Base-by-base conservation (phyloP, 1,139 yeast genomes). In the Taphrina betulina region DNA sequence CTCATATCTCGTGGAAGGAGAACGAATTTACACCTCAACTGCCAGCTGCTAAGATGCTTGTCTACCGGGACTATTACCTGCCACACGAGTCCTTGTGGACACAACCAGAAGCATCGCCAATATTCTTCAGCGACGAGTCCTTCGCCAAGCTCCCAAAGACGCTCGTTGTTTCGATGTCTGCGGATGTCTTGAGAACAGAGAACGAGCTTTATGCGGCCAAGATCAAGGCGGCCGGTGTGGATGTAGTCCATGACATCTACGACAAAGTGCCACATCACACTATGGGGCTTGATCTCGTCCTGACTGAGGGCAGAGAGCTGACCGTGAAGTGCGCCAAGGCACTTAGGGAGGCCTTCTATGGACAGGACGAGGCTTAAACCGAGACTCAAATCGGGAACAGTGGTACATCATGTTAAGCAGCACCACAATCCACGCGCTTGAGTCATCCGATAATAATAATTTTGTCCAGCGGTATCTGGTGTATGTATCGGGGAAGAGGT, bases 191-290 rank as follows among this genome's bases (percentile, higher is more conserved):
- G 51, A 67, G 77, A 35, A 68, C 74, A 2, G 78, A 75, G 56
- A 78, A 75, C 5, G 76, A 74, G 62, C 70, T 69, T 2, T 76
- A 76, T 59, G 72, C 72, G 40, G 71, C 63, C 2, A 76, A 76
- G 62, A 66, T 77, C 61, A 64, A 65, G 59, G 66, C 65, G 29
- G 72, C 74, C 57, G 79, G 79, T 2, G 68, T 75, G 20, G 62
- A 64, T 1, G 68, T 74, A 28, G 65, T 65, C 19, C 64, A 75
- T 10, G 67, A 64, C 8, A 65, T 75, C 31, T 76, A 74, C 60
- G 67, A 69, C 33, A 78, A 78, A 2, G 71, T 75, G 56, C 79
- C 79, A 1, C 80, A 76, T 61, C 72, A 78, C 8, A 75, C 73
- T 16, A 74, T 76, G 78, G 78, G 72, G 24, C 75, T 77, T 78